Evolutionary conservation across 225 moss, liverwort and hornwort species (phyloP), one percentile per base, ranked within the genome.

Genomic region (Climacium dendroides): DNA sequence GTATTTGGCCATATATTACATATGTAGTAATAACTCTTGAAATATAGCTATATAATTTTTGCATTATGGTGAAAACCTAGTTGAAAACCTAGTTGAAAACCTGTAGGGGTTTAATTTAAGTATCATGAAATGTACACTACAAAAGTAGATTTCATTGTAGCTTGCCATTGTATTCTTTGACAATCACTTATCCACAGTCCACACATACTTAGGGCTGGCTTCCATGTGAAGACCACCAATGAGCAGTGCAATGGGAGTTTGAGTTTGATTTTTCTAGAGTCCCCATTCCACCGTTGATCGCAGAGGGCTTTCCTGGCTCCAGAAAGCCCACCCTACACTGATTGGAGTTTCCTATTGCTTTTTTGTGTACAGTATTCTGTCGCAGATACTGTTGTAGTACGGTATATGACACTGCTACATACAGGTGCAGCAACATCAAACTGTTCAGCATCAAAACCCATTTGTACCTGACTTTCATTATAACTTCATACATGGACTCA

Each of bases 301-400:
- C 5, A 0, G n/a, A n/a, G 66, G 11, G n/a, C n/a, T 65, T n/a
- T 12, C 12, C 22, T 3, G 3, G 13, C 69, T n/a, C 37, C 13
- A 0, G 1, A 23, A 41, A 41, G 41, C 3, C 3, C 1, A 1
- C 26, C 26, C 5, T 11, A 7, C 55, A n/a, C 17, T 39, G 35
- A 76, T 76, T 78, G 37, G 14, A 57, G 39, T 26, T 25, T 18
- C 37, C 9, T 37, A 55, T 37, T 26, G 17, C 24, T 78, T n/a
- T n/a, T 48, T 39, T 74, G n/a, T 39, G 58, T 28, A 58, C 13
- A 60, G 41, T 80, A 60, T 43, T 43, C 20, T 43, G 32, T 60
- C 39, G 1, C 9, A 43, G 3, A 13, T 79, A 41, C 13, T 59
- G 60, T 30, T 43, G 14, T 20, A 5, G 29, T 59, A 19, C 4